A percentile compares a stretch with the other conserved stretches of the same genome.
These are phyloP conservation scores for Calonectria crousiana DNA, from an alignment of 2,329 filamentous ascomycete species.

Conservation along the genomic window DNA sequence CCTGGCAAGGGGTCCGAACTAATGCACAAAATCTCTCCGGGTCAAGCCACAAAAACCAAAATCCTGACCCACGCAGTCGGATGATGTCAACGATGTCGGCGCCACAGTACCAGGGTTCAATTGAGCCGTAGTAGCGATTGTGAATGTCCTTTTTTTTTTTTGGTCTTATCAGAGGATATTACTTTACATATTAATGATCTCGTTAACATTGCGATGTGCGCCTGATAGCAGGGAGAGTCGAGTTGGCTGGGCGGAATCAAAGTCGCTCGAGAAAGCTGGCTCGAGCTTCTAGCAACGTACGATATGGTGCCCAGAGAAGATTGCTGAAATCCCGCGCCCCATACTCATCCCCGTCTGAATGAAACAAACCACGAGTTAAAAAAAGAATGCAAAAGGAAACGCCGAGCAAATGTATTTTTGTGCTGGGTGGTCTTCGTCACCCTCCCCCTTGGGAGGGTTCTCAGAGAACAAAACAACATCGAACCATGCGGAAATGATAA, in stretches of 20 bases:
- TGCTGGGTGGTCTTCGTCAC: background rate
- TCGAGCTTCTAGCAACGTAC: background rate
- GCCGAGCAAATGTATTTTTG: background rate
- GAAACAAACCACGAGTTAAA: background rate
- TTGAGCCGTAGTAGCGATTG: background rate
- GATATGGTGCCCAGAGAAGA: background rate
- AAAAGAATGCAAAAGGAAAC: background rate
- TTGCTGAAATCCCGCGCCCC: background rate
- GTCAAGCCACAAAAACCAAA: background rate
- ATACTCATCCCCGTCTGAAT: background rate
- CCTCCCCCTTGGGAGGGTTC: background rate
- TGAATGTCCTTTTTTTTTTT: background rate
- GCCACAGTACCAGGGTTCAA: background rate
- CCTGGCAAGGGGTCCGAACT: background rate
- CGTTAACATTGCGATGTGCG: background rate
- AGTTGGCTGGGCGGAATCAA: background rate
- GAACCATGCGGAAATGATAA: background rate
- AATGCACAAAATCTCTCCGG: background rate
- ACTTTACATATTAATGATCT: background rate
- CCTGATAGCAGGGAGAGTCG: background rate
- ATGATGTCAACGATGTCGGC: background rate
- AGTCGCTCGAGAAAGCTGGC: background rate
- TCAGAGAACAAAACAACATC: background rate
- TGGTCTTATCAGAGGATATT: background rate
- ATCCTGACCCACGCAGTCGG: background rate